A percentile compares a stretch with the other conserved stretches of the same genome.
These are phyloP conservation scores for Byssoonygena ceratinophila DNA, from an alignment of 2,329 filamentous ascomycete species.

Conservation along the genomic window DNA sequence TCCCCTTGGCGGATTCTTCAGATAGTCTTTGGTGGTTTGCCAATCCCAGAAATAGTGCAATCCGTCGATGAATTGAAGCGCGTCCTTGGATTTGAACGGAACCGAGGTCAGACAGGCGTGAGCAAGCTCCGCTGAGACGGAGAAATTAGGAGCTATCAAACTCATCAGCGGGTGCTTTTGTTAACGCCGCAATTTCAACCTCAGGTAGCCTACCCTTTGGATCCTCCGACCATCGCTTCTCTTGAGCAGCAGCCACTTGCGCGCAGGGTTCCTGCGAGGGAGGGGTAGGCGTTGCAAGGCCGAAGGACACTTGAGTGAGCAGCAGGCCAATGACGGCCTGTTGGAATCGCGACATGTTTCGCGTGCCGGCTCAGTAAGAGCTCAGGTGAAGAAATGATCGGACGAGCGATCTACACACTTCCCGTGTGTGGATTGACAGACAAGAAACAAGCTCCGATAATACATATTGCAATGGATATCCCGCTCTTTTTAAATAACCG, in stretches of 20 bases:
- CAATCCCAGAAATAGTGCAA: constrained; percentile 18
- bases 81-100: constrained; percentile 18
- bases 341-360: background rate
- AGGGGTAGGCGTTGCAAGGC: constrained; percentile 4
- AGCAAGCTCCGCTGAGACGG: constrained; percentile 16
- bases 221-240: background rate
- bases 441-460: background rate
- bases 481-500: background rate
- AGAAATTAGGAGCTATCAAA: constrained; percentile 8
- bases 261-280: constrained; percentile 10
- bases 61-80: constrained; percentile 19
- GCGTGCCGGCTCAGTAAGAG: background rate
- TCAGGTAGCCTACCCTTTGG: background rate
- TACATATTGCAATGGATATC: background rate
- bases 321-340: constrained; percentile 1
- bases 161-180: background rate
- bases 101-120: constrained; percentile 19
- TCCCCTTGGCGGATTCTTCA: constrained; percentile 39
- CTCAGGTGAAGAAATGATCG: background rate
- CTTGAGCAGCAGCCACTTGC: constrained; percentile 6
- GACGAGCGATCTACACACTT: background rate
- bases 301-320: constrained; percentile 4
- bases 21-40: constrained; percentile 20
- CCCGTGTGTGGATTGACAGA: background rate
- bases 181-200: background rate